Percentiles rank a stretch among this genome's conserved stretches.
phyloP scores from a whole-genome alignment of 768 basidiomycete species.

The Leccinum fibrillosum region DNA sequence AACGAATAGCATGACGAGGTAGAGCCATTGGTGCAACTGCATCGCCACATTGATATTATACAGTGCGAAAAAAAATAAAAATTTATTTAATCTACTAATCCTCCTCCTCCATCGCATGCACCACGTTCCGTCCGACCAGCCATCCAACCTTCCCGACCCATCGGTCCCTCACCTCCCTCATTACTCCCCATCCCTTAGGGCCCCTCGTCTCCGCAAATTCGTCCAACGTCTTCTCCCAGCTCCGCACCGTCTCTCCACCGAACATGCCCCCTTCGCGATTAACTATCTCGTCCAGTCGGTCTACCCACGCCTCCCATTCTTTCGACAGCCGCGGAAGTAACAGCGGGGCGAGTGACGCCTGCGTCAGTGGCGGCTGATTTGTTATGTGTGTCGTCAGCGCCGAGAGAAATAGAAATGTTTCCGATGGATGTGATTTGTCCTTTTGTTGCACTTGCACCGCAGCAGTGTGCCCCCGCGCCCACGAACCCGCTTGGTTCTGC shows the following conservation, averaged over 20 bases:
- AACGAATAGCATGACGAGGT: slow-evolving; percentile 33
- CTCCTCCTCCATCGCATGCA: slow-evolving; percentile 32
- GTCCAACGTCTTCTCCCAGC: slow-evolving; percentile 70
- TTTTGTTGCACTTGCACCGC: slow-evolving; percentile 51
- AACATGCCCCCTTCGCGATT: slow-evolving; percentile 80
- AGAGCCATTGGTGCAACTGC: neutral
- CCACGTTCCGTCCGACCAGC: slow-evolving; percentile 53
- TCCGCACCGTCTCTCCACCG: slow-evolving; percentile 61
- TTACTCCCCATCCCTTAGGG: slow-evolving; percentile 36
- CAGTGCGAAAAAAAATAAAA: slow-evolving; percentile 1
- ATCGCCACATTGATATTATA: slow-evolving; percentile 10
- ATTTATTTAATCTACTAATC: slow-evolving; percentile 6
- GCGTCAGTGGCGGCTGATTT: slow-evolving; percentile 64
- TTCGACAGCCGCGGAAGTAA: slow-evolving; percentile 62
- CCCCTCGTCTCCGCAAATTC: slow-evolving; percentile 56
- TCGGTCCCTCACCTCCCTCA: slow-evolving; percentile 51
- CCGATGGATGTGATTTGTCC: slow-evolving; percentile 67
- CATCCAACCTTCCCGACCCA: slow-evolving; percentile 80
- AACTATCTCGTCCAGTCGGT: slow-evolving; percentile 62
- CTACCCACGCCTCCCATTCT: slow-evolving; percentile 81
- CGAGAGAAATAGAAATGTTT: slow-evolving; percentile 70
- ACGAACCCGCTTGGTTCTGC: slow-evolving; percentile 19
- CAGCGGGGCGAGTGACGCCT: slow-evolving; percentile 52
- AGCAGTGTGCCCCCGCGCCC: slow-evolving; percentile 40
- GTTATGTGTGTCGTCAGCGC: slow-evolving; percentile 66